Percentiles rank a stretch among this genome's conserved stretches.
These are phyloP conservation scores for Fusarium begoniae DNA, from an alignment of 2,329 filamentous ascomycete genomes.

Conservation along the genomic window DNA sequence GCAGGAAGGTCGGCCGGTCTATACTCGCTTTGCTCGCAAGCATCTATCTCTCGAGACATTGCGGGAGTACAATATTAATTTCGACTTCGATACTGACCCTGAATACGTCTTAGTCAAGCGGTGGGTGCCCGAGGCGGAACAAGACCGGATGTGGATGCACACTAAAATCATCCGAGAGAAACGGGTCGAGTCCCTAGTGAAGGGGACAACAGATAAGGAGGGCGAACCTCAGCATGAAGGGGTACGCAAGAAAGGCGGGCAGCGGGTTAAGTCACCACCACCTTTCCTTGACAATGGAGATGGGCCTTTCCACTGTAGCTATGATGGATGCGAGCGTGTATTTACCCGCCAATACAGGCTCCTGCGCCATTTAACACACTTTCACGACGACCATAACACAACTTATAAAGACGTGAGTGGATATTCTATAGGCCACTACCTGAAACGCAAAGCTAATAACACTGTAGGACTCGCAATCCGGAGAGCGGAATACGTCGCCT, in stretches of 20 bases:
- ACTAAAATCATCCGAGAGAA: neutral
- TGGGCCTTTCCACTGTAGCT: too few species aligned
- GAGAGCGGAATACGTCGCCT: too few species aligned
- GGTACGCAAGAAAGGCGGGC: neutral
- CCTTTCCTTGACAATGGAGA: too few species aligned
- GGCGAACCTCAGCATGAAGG: neutral
- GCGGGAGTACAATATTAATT: neutral
- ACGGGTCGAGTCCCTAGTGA: fast-evolving
- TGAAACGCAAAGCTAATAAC: too few species aligned
- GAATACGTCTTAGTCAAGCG: neutral
- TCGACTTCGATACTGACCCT: neutral
- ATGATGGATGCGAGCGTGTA: too few species aligned
- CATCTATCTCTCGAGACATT: neutral
- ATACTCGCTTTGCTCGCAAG: neutral
- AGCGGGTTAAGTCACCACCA: fast-evolving
- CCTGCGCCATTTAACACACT: too few species aligned
- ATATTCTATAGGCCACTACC: too few species aligned
- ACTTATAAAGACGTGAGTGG: too few species aligned
- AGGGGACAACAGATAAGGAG: fast-evolving
- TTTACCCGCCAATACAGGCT: too few species aligned
- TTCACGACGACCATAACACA: too few species aligned
- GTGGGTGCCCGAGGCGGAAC: neutral
- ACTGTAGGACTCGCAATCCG: too few species aligned
- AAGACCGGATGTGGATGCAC: neutral
- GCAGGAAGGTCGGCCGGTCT: neutral